phyloP scores from a whole-genome alignment of 1,284 basidiomycete species.

The Macrocystidia cucumis region DNA sequence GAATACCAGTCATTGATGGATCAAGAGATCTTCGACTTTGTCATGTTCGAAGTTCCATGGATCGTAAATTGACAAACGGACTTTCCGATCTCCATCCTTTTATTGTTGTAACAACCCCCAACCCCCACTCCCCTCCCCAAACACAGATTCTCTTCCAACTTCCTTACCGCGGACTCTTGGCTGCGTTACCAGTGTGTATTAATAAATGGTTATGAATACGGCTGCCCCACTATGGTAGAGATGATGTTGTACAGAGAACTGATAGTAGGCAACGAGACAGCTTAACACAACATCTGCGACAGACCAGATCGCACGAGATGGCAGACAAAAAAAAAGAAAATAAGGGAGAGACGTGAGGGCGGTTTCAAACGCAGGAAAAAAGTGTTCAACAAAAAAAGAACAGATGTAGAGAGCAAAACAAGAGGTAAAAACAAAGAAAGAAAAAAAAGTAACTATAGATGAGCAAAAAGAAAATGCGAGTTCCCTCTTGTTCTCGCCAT shows the following conservation, averaged over 20 bases:
- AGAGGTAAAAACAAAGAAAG: background rate
- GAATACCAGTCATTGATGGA: slow-evolving; percentile 91
- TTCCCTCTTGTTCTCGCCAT: background rate
- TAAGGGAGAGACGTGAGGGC: too few species aligned
- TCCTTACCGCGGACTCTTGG: slow-evolving; percentile 12
- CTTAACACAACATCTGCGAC: too few species aligned
- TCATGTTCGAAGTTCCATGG: slow-evolving; percentile 84
- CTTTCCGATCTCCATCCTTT: background rate
- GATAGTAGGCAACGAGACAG: too few species aligned
- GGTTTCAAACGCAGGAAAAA: too few species aligned
- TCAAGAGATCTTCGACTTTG: slow-evolving; percentile 92
- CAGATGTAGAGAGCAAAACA: slow-evolving; percentile 2
- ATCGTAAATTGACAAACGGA: slow-evolving; percentile 40
- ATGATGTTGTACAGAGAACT: slow-evolving; percentile 28
- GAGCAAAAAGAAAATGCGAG: background rate
- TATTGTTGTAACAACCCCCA: background rate
- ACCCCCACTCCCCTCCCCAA: too few species aligned
- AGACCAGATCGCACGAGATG: too few species aligned
- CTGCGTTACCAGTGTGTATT: slow-evolving; percentile 22
- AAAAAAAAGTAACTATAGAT: background rate
- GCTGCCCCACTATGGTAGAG: slow-evolving; percentile 42
- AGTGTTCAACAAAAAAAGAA: background rate
- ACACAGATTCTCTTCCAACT: slow-evolving; percentile 8
- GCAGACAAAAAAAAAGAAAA: too few species aligned
- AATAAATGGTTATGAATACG: slow-evolving; percentile 46